A percentile compares a stretch with the other conserved stretches of the same genome.
These are phyloP conservation scores for Aspergillus calidoustus DNA, from an alignment of 2,329 filamentous ascomycete genomes.

Conservation along the genomic window DNA sequence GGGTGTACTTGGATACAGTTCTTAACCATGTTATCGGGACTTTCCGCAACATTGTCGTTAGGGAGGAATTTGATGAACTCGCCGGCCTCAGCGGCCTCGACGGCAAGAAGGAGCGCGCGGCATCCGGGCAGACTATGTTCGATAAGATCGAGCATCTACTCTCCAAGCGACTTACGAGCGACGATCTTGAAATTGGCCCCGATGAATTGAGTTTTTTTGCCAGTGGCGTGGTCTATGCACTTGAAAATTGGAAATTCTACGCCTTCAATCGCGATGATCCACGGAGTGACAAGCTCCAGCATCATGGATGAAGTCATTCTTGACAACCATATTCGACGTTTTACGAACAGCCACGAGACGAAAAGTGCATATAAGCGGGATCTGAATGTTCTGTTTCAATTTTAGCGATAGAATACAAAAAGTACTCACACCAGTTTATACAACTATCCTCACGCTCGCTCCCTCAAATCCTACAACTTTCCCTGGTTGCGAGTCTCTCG, in stretches of 20 bases:
- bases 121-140: slow-evolving; percentile 30
- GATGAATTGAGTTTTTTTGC: slow-evolving; percentile 48
- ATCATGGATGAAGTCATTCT: not conserved
- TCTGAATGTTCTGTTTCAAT: not conserved
- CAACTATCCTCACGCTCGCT: not conserved
- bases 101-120: slow-evolving; percentile 26
- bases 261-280: not conserved
- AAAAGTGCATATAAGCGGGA: slow-evolving; percentile 5
- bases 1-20: slow-evolving; percentile 43
- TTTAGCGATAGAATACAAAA: slow-evolving; percentile 6
- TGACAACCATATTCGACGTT: not conserved
- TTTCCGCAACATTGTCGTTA: slow-evolving; percentile 45
- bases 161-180: slow-evolving; percentile 37
- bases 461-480: not conserved
- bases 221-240: slow-evolving; percentile 41
- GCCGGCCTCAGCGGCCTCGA: slow-evolving; percentile 27
- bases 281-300: not conserved
- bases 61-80: slow-evolving; percentile 42
- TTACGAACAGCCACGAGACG: slow-evolving; percentile 12
- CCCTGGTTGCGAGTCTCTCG: not conserved
- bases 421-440: not conserved
- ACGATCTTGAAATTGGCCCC: slow-evolving; percentile 35
- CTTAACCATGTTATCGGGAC: slow-evolving; percentile 45
- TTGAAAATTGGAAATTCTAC: slow-evolving; percentile 29
- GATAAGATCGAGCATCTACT: slow-evolving; percentile 42